phyloP scores from a whole-genome alignment of 164 flowering plant species.

The Warburgia ugandensis region DNA sequence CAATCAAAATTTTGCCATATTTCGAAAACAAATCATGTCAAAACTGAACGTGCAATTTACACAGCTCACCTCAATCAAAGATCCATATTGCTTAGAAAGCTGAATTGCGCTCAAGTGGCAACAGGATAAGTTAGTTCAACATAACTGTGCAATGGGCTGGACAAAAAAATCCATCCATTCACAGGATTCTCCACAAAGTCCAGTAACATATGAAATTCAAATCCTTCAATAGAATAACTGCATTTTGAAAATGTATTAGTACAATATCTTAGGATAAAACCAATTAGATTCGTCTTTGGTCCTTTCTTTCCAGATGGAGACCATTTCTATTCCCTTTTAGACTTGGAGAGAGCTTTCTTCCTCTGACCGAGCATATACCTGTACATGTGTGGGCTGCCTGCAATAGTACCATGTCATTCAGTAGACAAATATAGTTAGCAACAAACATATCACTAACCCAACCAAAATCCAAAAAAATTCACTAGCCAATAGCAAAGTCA shows the following conservation, averaged over 20 bases:
- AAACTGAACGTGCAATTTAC: too few relatives aligned
- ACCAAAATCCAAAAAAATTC: slow-evolving; percentile 1
- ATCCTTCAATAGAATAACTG: not conserved
- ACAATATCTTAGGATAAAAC: slow-evolving; percentile 1
- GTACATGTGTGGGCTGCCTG: slow-evolving; percentile 95
- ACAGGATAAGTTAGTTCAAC: too few relatives aligned
- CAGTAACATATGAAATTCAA: slow-evolving; percentile 4
- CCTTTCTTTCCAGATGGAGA: too few relatives aligned
- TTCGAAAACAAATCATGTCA: too few relatives aligned
- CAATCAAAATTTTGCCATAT: too few relatives aligned
- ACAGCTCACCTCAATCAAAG: too few relatives aligned
- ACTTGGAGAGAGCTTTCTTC: slow-evolving; percentile 79
- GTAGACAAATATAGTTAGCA: slow-evolving; percentile 1
- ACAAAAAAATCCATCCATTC: not conserved
- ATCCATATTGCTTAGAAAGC: too few relatives aligned
- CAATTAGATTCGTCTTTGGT: too few relatives aligned
- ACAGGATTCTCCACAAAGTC: not conserved
- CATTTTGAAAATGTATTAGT: not conserved
- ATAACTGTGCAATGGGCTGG: too few relatives aligned
- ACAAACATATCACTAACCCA: not conserved
- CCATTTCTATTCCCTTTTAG: slow-evolving; percentile 49
- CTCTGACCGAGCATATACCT: slow-evolving; percentile 83
- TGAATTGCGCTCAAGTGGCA: too few relatives aligned
- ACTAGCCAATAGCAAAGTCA: not conserved
- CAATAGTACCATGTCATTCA: slow-evolving; percentile 8